Conservation (phyloP, 1,284 basidiomycete species). For the Ustilago crameri region DNA sequence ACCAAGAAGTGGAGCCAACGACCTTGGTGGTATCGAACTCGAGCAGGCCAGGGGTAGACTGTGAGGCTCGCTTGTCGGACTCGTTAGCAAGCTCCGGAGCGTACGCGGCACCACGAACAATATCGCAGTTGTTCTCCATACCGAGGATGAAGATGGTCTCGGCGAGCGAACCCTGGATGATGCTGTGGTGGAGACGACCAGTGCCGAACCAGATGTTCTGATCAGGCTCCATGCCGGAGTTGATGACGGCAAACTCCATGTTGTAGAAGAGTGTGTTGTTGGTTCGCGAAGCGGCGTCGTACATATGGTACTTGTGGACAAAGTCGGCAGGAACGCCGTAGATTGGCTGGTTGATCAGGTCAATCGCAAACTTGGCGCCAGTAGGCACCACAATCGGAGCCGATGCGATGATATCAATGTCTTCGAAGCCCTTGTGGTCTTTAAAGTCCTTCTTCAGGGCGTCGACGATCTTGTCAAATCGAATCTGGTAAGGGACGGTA, state of each 20-base stretch:
- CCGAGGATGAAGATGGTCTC: constrained; percentile 81
- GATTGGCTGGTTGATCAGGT: constrained; percentile 46
- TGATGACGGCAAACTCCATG: constrained; percentile 79
- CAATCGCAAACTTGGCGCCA: constrained; percentile 45
- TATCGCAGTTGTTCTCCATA: constrained; percentile 74
- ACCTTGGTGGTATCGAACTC: constrained; percentile 71
- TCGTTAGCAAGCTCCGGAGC: constrained; percentile 73
- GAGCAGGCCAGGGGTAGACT: constrained; percentile 76
- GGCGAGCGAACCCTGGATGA: constrained; percentile 70
- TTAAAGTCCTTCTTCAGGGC: constrained; percentile 75
- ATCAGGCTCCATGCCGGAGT: constrained; percentile 68
- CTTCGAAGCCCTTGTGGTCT: constrained; percentile 68
- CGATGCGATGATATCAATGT: constrained; percentile 50
- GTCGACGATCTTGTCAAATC: constrained; percentile 74
- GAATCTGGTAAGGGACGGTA: constrained; percentile 71
- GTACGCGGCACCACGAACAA: constrained; percentile 77
- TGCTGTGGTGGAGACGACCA: constrained; percentile 75
- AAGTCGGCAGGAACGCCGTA: constrained; percentile 43
- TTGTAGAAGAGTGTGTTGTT: constrained; percentile 64
- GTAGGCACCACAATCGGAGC: constrained; percentile 31
- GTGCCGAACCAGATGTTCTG: constrained; percentile 73
- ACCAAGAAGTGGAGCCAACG: constrained; percentile 75
- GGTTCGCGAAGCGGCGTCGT: constrained; percentile 43
- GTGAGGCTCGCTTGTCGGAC: constrained; percentile 66
- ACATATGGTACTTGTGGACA: constrained; percentile 37